Evolutionary conservation across 176 grass and related monocot species (phyloP), one percentile per base, ranked within the genome.

Genomic region (Lolium rigidum): DNA sequence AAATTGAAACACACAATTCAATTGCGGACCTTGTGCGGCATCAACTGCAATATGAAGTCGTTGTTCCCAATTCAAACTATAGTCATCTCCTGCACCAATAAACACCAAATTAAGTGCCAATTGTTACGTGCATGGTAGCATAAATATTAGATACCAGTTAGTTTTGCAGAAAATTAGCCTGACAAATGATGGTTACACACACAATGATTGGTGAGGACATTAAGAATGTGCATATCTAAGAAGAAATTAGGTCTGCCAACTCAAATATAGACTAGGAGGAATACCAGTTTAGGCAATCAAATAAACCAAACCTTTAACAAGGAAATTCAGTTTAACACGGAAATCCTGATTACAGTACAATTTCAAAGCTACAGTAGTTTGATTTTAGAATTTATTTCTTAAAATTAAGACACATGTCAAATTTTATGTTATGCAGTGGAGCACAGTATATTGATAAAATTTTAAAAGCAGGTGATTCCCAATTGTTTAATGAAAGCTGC

Each of bases 1-100:
- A 22, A 82, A 15, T 69, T 25, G 26, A 22, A 67, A 69, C 20
- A 9, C 26, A 28, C 28, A 54, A 84, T 26, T 28, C 5, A 71
- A 67, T 22, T 82, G 12, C 57, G 9, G 48, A 86, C 78, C 88
- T 90, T 90, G 87, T 73, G 87, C 87, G 4, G 87, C 87, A 52
- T 89, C 82, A 63, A 84, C 22, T 85, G 87, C 87, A 85, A 89
- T 85, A 70, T 79, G 80, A 70, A 89, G 81, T 25, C 87, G 75
- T 22, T 89, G 63, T 70, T 62, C 81, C 87, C 87, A 89, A 18
- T 20, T 57, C 84, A 87, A 59, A 71, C 16, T 17, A 12, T 18
- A 39, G 26, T 58, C 11, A 10, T 59, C 44, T 20, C 78, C 85
- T 80, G 38, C 56, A 74, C 26, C 16, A 65, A 12, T 18, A 17